Base-by-base conservation (phyloP, 2,329 filamentous ascomycete species). In the Fusarium sp. region DNA sequence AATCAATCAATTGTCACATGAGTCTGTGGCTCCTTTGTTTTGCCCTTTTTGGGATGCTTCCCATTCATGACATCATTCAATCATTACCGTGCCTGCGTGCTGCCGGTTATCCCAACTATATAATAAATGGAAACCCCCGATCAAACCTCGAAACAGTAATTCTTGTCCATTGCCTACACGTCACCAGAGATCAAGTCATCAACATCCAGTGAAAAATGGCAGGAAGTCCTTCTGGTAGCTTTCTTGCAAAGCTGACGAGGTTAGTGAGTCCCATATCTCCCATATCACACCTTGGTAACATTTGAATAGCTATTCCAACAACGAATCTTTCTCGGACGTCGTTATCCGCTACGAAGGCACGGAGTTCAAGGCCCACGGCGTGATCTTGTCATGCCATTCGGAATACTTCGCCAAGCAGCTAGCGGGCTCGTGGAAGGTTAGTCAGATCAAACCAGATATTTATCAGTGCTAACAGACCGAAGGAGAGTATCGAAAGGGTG, bases 391-490 rank as follows among this genome's bases (percentile, higher is more conserved):
- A 0, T 19, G 47, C 6, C 62, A 65, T 30, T 65, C 58, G 0
- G 39, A 53, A 1, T 63, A 38, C 11, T 63, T 65, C 2, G 10
- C 28, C 1, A 53, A 38, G 10, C 11, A 23, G 2, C 10, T 65
- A 1, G 28, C 17, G 9, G 62, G 59, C 7, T 7, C 34, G 7
- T 65, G 62, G 59, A 65, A 63, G 38, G 59, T 62, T n/a, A 1
- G 14, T n/a, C 5, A 50, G 15, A 20, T 5, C 12, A 6, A 12
- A 11, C 12, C 6, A 5, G 4, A 8, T 11, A 7, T 10, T 15
- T 7, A n/a, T 9, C 6, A 14, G 28, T 19, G 20, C 8, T 20
- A 4, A 43, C 9, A 9, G 6, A n/a, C 44, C 11, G 4, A 21
- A 61, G 57, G 52, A 61, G 38, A 56, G 57, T 9, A 51, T 32